phyloP scores from a whole-genome alignment of 169 alveolate species.

The Eimeria acervulina region DNA sequence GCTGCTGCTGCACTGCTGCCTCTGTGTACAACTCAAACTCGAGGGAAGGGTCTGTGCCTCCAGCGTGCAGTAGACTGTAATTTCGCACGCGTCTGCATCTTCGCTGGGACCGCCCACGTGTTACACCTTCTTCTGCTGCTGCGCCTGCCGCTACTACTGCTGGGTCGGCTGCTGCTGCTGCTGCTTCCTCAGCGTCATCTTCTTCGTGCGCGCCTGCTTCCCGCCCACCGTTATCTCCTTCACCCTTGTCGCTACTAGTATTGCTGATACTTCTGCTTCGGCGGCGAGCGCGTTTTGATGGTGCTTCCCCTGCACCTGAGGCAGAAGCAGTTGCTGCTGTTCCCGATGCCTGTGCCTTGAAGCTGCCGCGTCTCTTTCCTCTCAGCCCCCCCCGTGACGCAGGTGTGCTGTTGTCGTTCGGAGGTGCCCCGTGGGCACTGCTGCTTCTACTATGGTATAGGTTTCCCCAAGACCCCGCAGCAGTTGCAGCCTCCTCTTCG shows the following conservation, averaged over 20 bases:
- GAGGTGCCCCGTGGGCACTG: conserved; percentile 32
- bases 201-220: conserved; percentile 48
- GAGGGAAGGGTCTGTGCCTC: conserved; percentile 58
- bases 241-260: conserved; percentile 63
- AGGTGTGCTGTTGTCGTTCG: conserved; percentile 6
- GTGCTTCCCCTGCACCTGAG: conserved; percentile 12
- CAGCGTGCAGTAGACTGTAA: conserved; percentile 64
- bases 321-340: conserved; percentile 33
- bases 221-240: conserved; percentile 24
- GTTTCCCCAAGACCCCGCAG: conserved; percentile 10
- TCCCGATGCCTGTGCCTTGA: conserved; percentile 22
- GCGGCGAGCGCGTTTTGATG: conserved; percentile 51
- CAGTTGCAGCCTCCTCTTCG: neutral
- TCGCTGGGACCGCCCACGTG: conserved; percentile 59
- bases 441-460: conserved; percentile 55
- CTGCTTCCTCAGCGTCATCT: conserved; percentile 20
- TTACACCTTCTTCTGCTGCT: conserved; percentile 8
- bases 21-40: conserved; percentile 49
- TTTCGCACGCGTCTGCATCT: conserved; percentile 70
- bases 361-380: conserved; percentile 69
- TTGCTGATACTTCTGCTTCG: conserved; percentile 64
- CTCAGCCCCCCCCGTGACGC: neutral
- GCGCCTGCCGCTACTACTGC: conserved; percentile 17
- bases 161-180: conserved; percentile 32
- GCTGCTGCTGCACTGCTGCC: conserved; percentile 66